Percentiles rank a stretch among this genome's conserved stretches.
Evolutionary conservation across 768 basidiomycete genomes (phyloP).

Genomic region (Cyclocybe cylindracea): DNA sequence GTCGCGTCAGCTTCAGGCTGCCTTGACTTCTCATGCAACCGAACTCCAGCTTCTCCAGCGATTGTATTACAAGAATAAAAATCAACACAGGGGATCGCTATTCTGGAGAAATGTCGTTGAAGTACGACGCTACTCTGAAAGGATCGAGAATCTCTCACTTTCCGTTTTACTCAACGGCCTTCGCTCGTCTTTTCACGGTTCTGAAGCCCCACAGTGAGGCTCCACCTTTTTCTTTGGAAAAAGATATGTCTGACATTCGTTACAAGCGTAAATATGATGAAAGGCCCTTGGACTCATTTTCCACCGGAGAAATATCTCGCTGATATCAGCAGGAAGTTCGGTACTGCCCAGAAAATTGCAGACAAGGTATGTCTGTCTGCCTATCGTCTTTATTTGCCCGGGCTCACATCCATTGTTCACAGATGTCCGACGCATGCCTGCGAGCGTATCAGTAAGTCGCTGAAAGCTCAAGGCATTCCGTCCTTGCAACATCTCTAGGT

Average conservation of each 20-base stretch:
- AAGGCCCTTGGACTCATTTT: conserved; percentile 64
- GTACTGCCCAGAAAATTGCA: conserved; percentile 10
- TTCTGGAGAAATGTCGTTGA: conserved; percentile 73
- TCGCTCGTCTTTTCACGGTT: conserved; percentile 54
- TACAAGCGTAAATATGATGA: conserved; percentile 52
- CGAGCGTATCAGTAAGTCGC: conserved; percentile 54
- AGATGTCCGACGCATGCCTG: conserved; percentile 26
- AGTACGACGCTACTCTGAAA: conserved; percentile 52
- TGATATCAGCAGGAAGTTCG: conserved; percentile 3
- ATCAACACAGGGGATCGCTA: conserved; percentile 68
- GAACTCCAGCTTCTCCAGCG: conserved; percentile 65
- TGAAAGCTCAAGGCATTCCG: background rate
- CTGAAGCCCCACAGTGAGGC: conserved; percentile 37
- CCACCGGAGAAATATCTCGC: conserved; percentile 37
- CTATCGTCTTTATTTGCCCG: background rate
- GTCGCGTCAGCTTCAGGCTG: conserved; percentile 52
- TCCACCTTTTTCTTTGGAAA: background rate
- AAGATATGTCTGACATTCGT: background rate
- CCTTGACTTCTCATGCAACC: conserved; percentile 40
- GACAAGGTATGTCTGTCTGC: conserved; percentile 36
- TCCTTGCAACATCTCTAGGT: conserved; percentile 36
- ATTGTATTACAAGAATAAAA: conserved; percentile 78
- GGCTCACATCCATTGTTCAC: background rate
- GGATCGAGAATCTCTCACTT: conserved; percentile 33
- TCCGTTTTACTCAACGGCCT: conserved; percentile 34